Conservation (phyloP, 108 stramenopile genomes). For the Stephanodiscus minutulus region DNA sequence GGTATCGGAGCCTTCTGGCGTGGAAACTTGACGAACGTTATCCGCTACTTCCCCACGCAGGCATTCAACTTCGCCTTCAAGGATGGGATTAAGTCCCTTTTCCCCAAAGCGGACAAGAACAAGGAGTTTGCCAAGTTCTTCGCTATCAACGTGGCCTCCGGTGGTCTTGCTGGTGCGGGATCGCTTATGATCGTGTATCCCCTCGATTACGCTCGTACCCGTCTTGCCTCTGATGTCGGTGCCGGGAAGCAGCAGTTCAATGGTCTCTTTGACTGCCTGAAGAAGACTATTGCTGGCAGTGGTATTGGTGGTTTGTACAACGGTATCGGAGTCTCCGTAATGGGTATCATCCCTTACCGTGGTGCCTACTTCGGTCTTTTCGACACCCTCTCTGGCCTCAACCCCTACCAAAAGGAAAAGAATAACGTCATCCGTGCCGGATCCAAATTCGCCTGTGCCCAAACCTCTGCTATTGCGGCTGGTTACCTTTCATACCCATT, state of each 20-base stretch:
- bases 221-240: conserved; percentile 98
- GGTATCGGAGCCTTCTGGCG: conserved; percentile 94
- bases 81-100: conserved; percentile 95
- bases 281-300: conserved; percentile 83
- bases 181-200: conserved; percentile 98
- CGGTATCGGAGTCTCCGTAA: conserved; percentile 96
- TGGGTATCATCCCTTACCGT: conserved; percentile 98
- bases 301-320: conserved; percentile 96
- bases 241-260: conserved; percentile 93
- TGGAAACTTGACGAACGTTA: conserved; percentile 98
- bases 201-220: conserved; percentile 98
- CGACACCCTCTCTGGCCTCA: conserved; percentile 96
- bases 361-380: conserved; percentile 98
- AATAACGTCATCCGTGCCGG: conserved; percentile 81
- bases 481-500: conserved; percentile 99
- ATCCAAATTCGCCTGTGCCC: conserved; percentile 97
- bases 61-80: conserved; percentile 99
- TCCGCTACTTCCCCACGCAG: conserved; percentile 99
- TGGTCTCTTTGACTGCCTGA: conserved; percentile 96
- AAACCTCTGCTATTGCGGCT: conserved; percentile 91
- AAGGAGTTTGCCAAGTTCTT: conserved; percentile 96
- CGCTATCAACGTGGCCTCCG: conserved; percentile 96
- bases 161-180: conserved; percentile 97
- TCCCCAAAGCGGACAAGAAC: conserved; percentile 98
- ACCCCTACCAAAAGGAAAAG: conserved; percentile 96